Percentiles rank a stretch among this genome's conserved stretches.
These are phyloP conservation scores for Pythium phragmitis DNA, from an alignment of 352 stramenopile species.

Conservation along the genomic window DNA sequence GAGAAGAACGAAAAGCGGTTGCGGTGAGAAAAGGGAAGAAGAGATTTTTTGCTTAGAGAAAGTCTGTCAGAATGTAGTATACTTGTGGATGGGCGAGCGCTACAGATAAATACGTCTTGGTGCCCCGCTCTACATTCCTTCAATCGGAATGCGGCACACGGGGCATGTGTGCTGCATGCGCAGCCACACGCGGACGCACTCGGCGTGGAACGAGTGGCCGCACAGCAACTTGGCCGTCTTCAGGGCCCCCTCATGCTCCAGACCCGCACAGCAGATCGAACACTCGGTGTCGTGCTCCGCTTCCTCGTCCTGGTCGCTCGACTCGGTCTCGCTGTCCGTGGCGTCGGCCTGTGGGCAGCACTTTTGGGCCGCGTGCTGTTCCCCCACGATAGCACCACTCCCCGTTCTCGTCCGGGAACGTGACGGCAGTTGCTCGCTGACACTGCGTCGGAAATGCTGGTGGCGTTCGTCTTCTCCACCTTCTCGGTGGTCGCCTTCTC, in stretches of 20 bases:
- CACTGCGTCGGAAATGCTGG: constrained; percentile 18
- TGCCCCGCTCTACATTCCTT: constrained; percentile 12
- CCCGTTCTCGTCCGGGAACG: constrained; percentile 4
- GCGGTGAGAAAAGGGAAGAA: constrained; percentile 14
- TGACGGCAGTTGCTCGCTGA: constrained; percentile 17
- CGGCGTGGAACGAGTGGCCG: constrained; percentile 61
- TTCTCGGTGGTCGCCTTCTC: neutral
- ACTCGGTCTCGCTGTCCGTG: constrained; percentile 8
- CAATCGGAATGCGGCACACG: constrained; percentile 49
- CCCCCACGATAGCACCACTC: constrained; percentile 5
- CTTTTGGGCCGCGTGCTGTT: constrained; percentile 5
- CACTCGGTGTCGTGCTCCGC: constrained; percentile 40
- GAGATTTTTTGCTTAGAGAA: neutral
- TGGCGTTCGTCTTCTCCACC: no score
- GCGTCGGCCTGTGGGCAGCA: neutral
- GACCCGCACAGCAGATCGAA: constrained; percentile 57
- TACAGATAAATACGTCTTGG: constrained; percentile 17
- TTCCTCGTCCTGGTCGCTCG: constrained; percentile 24
- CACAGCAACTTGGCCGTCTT: constrained; percentile 54
- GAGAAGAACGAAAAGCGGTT: constrained; percentile 46
- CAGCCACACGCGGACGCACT: constrained; percentile 71
- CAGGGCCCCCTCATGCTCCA: constrained; percentile 28
- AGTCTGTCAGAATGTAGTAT: constrained; percentile 18
- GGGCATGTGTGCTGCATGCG: constrained; percentile 69
- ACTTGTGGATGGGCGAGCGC: no score